Base-by-base conservation (phyloP, 2,329 filamentous ascomycete genomes). In the Penicillium concentricum region DNA sequence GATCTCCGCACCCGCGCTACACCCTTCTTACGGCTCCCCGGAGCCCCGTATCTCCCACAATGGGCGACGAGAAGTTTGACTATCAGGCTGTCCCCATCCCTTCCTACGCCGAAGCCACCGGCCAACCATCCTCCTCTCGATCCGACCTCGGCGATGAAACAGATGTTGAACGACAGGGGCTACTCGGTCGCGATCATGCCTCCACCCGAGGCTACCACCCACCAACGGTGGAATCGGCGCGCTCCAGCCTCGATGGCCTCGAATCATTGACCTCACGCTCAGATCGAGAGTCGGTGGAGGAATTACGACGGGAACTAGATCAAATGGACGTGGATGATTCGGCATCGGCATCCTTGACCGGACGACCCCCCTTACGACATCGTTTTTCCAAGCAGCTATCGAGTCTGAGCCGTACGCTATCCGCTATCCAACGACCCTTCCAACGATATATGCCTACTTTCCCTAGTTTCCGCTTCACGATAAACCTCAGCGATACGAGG, bases 321-420 rank as follows among this genome's bases (percentile, higher is more conserved):
- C 89, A 97, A 82, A 87, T 96, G 82, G 91, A 95, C 65, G 85
- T 95, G 41, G 84, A 91, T 67, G 91, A 95, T 64, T 85, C 86
- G 18, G 72, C 59, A 51, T 67, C 69, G 53, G 63, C 70, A 18
- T 64, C 65, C 38, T 66, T 63, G 16, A 66, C 54, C 35, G 66
- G 57, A 30, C 73, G 73, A 58, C 73, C 77, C 28, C 72, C 74
- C 44, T 69, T 83, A 64, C 72, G 78, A 54, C 73, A 74, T 60
- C 78, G 77, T 54, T 79, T 85, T 63, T 82, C 82, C 35, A 86
- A 86, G 67, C 80, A 79, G 43, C 77, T 86, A 65, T 81, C 79
- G 59, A 80, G 74, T 63, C 72, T 87, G 59, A 82, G 79, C 48
- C 81, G 81, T 58, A 83, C 81, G 7, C 74, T 87, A n/a, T 85